Conservation (phyloP, 768 basidiomycete species). For the Cyclocybe cylindracea region DNA sequence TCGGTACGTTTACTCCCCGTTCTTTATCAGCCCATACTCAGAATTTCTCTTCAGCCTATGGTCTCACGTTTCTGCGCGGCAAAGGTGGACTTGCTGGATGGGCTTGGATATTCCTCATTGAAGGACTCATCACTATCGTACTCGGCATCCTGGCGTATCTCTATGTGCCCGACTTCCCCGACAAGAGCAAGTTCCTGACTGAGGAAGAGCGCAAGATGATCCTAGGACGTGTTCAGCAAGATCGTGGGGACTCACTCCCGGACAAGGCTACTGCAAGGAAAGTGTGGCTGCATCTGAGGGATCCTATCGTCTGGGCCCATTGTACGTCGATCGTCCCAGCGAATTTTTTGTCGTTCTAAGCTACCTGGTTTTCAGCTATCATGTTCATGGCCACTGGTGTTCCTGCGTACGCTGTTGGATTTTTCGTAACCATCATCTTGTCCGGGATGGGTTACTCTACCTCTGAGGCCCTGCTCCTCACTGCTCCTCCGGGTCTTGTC, state of each 20-base stretch:
- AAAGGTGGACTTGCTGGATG: slow-evolving; percentile 24
- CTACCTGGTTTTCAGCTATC: slow-evolving; percentile 16
- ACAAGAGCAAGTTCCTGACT: slow-evolving; percentile 28
- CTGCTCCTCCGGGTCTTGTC: slow-evolving; percentile 33
- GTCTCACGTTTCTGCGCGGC: slow-evolving; percentile 18
- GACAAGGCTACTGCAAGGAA: slow-evolving; percentile 31
- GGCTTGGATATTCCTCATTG: slow-evolving; percentile 30
- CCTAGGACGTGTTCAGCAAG: slow-evolving; percentile 33
- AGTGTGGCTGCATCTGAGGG: slow-evolving; percentile 32
- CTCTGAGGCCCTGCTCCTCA: slow-evolving; percentile 28
- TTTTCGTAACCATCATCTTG: slow-evolving; percentile 36
- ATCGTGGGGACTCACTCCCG: slow-evolving; percentile 36
- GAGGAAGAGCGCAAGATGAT: slow-evolving; percentile 26
- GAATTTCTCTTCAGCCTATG: slow-evolving; percentile 14
- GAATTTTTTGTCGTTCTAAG: neutral
- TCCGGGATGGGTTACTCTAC: slow-evolving; percentile 30
- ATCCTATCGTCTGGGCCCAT: slow-evolving; percentile 37
- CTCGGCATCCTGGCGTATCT: slow-evolving; percentile 22
- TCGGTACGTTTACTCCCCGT: neutral
- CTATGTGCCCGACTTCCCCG: slow-evolving; percentile 28
- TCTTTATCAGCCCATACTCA: neutral
- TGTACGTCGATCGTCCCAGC: slow-evolving; percentile 17
- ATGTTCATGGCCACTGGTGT: slow-evolving; percentile 36
- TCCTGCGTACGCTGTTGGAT: slow-evolving; percentile 35
- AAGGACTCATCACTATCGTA: slow-evolving; percentile 25